Evolutionary conservation across 495 filamentous ascomycete species (phyloP), one percentile per base, ranked within the genome.

Genomic region (Aspergillus haitiensis): DNA sequence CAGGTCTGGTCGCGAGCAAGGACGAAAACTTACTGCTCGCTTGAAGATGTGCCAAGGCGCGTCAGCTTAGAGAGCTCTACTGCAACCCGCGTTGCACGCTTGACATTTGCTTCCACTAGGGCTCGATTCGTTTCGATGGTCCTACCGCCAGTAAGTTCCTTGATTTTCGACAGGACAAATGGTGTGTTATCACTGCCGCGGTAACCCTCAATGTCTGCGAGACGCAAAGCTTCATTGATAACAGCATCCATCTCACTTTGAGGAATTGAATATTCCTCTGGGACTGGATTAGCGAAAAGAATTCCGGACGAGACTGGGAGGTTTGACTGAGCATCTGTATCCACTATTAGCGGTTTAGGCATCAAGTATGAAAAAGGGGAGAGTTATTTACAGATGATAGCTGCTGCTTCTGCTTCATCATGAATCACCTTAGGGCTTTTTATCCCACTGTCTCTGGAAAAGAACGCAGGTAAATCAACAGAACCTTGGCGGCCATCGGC

Each of bases 381-480:
- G 9, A 13, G 13, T 7, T n/a, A 79, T 83, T 72, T 78, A 90
- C 88, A 81, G 58, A 96, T 87, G 11, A 97, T 90, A 5, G 86
- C 86, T 7, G 94, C 94, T 15, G 94, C 94, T 67, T 97, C 88
- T 51, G 76, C 76, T 66, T 94, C 89, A 66, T 88, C 78, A 58
- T 86, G 72, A 33, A 96, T 80, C 11, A 87, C 82, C 44, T 82
- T 79, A 1, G 95, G 93, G 66, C 91, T 96, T 62, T 78, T 86
- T 37, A 88, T 67, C 6, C 91, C 88, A 68, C 92, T 97, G 32
- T 97, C 91, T 18, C 92, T 78, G 5, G 86, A 87, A 82, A 87
- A 98, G 71, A 98, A 98, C 4, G 89, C 89, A 1, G 94, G 94
- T 62, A 96, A 89, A 67, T 94, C 88, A 16, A 96, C 82, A 9